phyloP scores from a whole-genome alignment of 2,329 filamentous ascomycete genomes.

The Ilyonectria destructans region DNA sequence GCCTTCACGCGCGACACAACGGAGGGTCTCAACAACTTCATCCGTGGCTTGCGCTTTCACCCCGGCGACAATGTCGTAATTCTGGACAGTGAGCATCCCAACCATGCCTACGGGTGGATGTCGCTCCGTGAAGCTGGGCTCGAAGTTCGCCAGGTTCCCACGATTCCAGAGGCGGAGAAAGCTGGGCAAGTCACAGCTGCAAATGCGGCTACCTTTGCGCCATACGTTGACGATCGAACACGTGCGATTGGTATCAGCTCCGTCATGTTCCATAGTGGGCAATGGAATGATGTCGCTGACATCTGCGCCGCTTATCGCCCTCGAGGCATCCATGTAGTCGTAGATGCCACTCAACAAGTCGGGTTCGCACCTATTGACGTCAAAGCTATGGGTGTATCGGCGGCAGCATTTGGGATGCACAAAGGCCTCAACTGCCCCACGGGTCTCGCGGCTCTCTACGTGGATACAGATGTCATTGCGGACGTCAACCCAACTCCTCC shows the following conservation, averaged over 20 bases:
- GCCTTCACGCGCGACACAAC: conserved; percentile 55
- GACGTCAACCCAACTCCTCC: conserved; percentile 46
- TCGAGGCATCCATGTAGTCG: conserved; percentile 52
- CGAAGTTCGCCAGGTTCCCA: conserved; percentile 45
- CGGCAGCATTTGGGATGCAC: conserved; percentile 53
- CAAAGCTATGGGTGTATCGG: conserved; percentile 46
- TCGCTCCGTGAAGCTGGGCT: conserved; percentile 47
- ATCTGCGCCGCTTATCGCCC: conserved; percentile 48
- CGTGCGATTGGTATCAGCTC: conserved; percentile 53
- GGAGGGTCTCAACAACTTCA: conserved; percentile 51
- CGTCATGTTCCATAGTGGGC: conserved; percentile 54
- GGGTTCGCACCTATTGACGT: conserved; percentile 53
- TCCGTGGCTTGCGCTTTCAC: conserved; percentile 42
- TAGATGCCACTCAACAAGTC: conserved; percentile 53
- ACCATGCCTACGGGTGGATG: conserved; percentile 52
- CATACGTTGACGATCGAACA: conserved; percentile 51
- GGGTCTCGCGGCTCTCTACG: conserved; percentile 51
- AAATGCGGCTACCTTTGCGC: conserved; percentile 41
- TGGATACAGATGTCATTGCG: conserved; percentile 43
- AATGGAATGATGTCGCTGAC: conserved; percentile 50
- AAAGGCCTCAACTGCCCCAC: conserved; percentile 54
- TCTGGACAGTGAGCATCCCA: conserved; percentile 53
- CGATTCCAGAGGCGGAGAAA: conserved; percentile 14
- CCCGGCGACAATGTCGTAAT: conserved; percentile 54
- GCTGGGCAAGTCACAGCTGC: conserved; percentile 12